These are phyloP conservation scores for Lepiota subincarnata DNA, from an alignment of 768 basidiomycete genomes.

Conservation along the genomic window DNA sequence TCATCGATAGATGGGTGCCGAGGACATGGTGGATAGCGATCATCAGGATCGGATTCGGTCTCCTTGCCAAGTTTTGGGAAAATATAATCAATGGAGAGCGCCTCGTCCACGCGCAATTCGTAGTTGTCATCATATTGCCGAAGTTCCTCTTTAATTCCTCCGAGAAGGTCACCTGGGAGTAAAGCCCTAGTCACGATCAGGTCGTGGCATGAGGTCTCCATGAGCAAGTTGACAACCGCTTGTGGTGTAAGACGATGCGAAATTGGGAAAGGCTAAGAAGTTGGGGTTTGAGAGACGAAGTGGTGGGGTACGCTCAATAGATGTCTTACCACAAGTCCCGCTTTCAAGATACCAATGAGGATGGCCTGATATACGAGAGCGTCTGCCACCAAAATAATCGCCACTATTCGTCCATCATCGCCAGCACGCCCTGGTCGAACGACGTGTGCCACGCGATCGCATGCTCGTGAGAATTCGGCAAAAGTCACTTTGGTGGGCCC, in stretches of 20 bases:
- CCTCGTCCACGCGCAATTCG: slow-evolving; percentile 26
- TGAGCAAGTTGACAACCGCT: slow-evolving; percentile 32
- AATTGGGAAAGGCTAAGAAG: slow-evolving; percentile 34
- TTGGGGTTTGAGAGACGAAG: background rate
- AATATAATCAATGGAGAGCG: slow-evolving; percentile 25
- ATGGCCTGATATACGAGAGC: slow-evolving; percentile 39
- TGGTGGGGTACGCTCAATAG: background rate
- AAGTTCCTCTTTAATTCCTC: slow-evolving; percentile 22
- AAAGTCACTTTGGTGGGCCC: slow-evolving; percentile 28
- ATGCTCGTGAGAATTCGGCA: slow-evolving; percentile 41
- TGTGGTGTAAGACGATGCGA: slow-evolving; percentile 34
- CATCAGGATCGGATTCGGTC: slow-evolving; percentile 21
- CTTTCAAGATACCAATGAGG: slow-evolving; percentile 31
- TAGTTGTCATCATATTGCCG: slow-evolving; percentile 16
- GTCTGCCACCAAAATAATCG: slow-evolving; percentile 31
- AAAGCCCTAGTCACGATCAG: slow-evolving; percentile 31
- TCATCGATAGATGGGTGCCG: slow-evolving; percentile 18
- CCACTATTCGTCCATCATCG: slow-evolving; percentile 30
- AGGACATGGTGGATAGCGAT: slow-evolving; percentile 28
- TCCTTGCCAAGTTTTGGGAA: slow-evolving; percentile 35
- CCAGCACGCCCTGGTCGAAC: slow-evolving; percentile 30
- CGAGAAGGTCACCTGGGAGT: slow-evolving; percentile 23
- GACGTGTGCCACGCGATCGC: slow-evolving; percentile 37
- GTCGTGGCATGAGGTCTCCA: slow-evolving; percentile 32
- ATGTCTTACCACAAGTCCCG: slow-evolving; percentile 30